These are phyloP conservation scores for Stephanodiscus minutulus DNA, from an alignment of 108 stramenopile species.

Conservation along the genomic window DNA sequence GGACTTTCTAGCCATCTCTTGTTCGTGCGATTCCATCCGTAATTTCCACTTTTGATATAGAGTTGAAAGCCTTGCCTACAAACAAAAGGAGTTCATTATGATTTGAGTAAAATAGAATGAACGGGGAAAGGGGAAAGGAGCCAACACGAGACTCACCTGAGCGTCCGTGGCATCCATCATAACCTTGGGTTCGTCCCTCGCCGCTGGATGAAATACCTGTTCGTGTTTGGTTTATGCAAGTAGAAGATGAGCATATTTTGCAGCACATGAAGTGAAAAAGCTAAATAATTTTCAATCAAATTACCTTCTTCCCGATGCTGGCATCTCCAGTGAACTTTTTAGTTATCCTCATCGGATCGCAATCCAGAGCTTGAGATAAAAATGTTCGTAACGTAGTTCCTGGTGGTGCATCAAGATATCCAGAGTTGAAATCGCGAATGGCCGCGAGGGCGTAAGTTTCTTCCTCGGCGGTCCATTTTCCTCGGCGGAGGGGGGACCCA, in stretches of 20 bases:
- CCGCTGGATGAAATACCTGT: slow-evolving; percentile 80
- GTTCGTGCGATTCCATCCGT: slow-evolving; percentile 76
- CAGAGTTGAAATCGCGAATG: slow-evolving; percentile 93
- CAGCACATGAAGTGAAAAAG: slow-evolving; percentile 5
- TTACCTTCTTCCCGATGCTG: slow-evolving; percentile 89
- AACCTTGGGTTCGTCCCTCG: slow-evolving; percentile 55
- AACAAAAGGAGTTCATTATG: slow-evolving; percentile 6
- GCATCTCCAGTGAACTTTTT: slow-evolving; percentile 98
- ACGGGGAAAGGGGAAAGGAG: slow-evolving; percentile 12
- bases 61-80: slow-evolving; percentile 61
- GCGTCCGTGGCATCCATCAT: slow-evolving; percentile 64
- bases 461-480: slow-evolving; percentile 96
- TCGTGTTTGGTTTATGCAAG: neutral
- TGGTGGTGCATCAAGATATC: slow-evolving; percentile 89
- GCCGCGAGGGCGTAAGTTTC: slow-evolving; percentile 91
- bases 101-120: slow-evolving; percentile 9
- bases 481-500: slow-evolving; percentile 63
- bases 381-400: slow-evolving; percentile 95
- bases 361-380: slow-evolving; percentile 94
- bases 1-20: slow-evolving; percentile 72
- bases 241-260: neutral
- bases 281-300: slow-evolving; percentile 19
- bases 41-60: slow-evolving; percentile 74
- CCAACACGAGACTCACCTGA: slow-evolving; percentile 55
- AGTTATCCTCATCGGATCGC: slow-evolving; percentile 99